These are phyloP conservation scores for Trypanosoma congolense DNA, from an alignment of 208 protist species.

Conservation along the genomic window DNA sequence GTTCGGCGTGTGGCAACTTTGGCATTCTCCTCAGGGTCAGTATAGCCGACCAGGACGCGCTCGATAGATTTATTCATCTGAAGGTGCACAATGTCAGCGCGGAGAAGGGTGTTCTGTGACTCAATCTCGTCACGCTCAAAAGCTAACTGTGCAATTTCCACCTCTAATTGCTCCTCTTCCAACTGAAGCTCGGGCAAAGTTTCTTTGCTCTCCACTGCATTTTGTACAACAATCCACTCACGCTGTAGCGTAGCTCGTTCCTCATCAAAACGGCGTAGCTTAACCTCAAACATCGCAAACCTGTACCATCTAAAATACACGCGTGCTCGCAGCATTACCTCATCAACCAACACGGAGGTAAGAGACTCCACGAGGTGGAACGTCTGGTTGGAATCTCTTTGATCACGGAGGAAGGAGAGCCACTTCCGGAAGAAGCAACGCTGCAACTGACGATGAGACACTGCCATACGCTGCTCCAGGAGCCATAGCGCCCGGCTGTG, in stretches of 20 bases:
- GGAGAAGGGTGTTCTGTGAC: constrained; percentile 2
- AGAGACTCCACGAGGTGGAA: constrained; percentile 37
- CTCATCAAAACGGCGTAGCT: constrained; percentile 29
- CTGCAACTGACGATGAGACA: constrained; percentile 6
- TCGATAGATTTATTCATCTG: constrained; percentile 15
- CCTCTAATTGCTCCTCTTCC: constrained; percentile 28
- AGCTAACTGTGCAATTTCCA: constrained; percentile 15
- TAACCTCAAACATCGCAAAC: constrained; percentile 34
- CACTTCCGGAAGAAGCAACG: constrained; percentile 34
- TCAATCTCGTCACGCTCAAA: constrained; percentile 23
- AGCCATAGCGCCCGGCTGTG: constrained; percentile 22
- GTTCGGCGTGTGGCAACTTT: not conserved
- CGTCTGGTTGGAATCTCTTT: constrained; percentile 7
- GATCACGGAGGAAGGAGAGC: constrained; percentile 12
- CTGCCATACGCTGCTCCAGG: constrained; percentile 20
- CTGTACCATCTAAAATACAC: constrained; percentile 50
- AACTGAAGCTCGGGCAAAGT: constrained; percentile 26
- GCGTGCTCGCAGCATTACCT: constrained; percentile 24
- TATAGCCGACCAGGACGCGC: constrained; percentile 13
- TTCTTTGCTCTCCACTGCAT: constrained; percentile 21
- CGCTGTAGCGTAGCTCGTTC: constrained; percentile 49
- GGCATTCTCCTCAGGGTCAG: not conserved
- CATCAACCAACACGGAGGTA: constrained; percentile 30
- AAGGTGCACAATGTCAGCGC: constrained; percentile 5
- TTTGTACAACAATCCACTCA: constrained; percentile 55